Evolutionary conservation across 192 early-diverging fungal species (phyloP).

Genomic region (Linderina pennispora): DNA sequence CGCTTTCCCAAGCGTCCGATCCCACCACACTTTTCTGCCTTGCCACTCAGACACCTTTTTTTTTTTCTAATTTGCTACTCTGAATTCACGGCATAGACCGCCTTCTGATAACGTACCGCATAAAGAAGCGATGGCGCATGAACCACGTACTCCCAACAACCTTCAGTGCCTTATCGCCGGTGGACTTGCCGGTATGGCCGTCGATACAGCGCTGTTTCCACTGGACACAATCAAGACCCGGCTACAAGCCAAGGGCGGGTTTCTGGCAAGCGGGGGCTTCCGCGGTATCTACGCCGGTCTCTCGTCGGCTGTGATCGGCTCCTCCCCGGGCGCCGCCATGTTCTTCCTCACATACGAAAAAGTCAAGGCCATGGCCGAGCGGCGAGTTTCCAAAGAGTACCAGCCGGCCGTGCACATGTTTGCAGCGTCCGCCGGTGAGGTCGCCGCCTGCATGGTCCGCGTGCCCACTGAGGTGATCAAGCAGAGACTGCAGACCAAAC

Average conservation of each 20-base stretch:
- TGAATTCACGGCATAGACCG: too few species aligned
- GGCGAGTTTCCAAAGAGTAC: constrained; percentile 29
- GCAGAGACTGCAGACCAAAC: constrained; percentile 90
- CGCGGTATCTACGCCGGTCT: constrained; percentile 87
- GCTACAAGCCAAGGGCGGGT: constrained; percentile 80
- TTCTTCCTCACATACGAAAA: constrained; percentile 95
- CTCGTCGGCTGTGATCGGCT: constrained; percentile 85
- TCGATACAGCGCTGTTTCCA: constrained; percentile 91
- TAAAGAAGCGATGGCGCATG: constrained; percentile 10
- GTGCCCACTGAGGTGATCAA: constrained; percentile 97
- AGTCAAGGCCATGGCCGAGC: constrained; percentile 50
- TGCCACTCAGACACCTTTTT: too few species aligned
- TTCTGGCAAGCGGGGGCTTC: constrained; percentile 80
- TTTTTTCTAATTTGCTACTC: too few species aligned
- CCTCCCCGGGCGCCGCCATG: constrained; percentile 77
- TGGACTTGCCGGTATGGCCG: constrained; percentile 84
- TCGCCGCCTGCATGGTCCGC: constrained; percentile 85
- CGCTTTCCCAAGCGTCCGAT: too few species aligned
- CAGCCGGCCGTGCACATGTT: constrained; percentile 76
- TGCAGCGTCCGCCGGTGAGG: constrained; percentile 84
- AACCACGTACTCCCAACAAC: constrained; percentile 23
- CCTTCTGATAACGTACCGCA: too few species aligned
- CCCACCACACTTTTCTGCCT: too few species aligned
- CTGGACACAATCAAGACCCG: constrained; percentile 98
- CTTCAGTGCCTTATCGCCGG: constrained; percentile 66